Evolutionary conservation across 192 early-diverging fungal genomes (phyloP), one percentile per base, ranked within the genome.

Genomic region (Rhizophlyctis rosea): DNA sequence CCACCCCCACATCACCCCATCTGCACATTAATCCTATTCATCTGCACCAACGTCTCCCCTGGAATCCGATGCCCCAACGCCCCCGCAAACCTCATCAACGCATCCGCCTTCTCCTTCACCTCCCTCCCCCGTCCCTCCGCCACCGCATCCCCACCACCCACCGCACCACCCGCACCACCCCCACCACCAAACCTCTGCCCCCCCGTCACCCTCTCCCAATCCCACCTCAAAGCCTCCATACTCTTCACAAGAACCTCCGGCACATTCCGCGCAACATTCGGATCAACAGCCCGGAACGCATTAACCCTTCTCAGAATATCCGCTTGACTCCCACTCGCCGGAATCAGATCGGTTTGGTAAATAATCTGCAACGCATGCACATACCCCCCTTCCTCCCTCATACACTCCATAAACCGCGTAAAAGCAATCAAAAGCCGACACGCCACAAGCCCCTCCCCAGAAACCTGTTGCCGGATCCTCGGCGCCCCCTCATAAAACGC

Each of bases 51-150:
- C 0, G 87, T 87, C 49, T 94, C 92, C 1, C 82, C 75, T 16
- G 93, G 89, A 71, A 96, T 89, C 13, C 89, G 73, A 76, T 91
- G 93, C 76, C 90, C 88, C 54, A 96, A 83, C 64, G 84, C 83
- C 5, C 93, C 91, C 0, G 87, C 87, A 85, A 91, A 93, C 57
- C 89, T 80, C 74, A 90, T 84, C 28, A 96, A 36, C 0, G 84
- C 76, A 47, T 87, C 79, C n/a, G 85, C 85, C 50, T 80, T 78
- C 28, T 78, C 74, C 54, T 81, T 82, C 49, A 88, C 63, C 48
- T 81, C 75, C 47, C 67, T 62, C 62, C 85, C 64, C 28, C 78
- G 70, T 28, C 77, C 72, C 28, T 79, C 56, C 4, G 57, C 58
- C 9, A 51, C 36, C 55, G 54, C 55, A 29, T 44, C 21, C 3